These are phyloP conservation scores for Polyporus arcularius DNA, from an alignment of 768 basidiomycete species.

Conservation along the genomic window DNA sequence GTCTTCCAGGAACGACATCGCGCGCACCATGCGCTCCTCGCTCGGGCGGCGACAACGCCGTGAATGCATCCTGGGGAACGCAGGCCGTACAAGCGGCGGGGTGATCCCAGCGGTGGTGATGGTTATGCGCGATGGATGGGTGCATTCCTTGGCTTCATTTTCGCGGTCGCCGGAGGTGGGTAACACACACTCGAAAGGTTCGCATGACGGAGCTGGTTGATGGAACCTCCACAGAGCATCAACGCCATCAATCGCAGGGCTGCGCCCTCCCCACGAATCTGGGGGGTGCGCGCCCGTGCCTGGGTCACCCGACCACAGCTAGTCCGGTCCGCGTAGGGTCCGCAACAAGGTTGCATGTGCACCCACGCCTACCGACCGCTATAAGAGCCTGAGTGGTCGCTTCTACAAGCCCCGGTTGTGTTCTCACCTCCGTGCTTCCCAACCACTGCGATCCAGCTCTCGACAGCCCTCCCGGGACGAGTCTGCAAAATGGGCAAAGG, in stretches of 20 bases:
- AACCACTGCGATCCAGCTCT: conserved; percentile 3
- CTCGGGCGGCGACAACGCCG: too few species aligned
- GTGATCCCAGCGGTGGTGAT: too few species aligned
- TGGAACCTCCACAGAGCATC: conserved; percentile 5
- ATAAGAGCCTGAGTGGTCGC: neutral
- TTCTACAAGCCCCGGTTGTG: neutral
- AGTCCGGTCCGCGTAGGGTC: conserved; percentile 6
- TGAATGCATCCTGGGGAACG: too few species aligned
- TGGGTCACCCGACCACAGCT: conserved; percentile 16
- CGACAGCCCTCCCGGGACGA: neutral
- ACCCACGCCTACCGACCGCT: neutral
- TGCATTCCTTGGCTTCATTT: too few species aligned
- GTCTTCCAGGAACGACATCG: too few species aligned
- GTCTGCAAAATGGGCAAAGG: conserved; percentile 29
- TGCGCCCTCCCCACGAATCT: conserved; percentile 1
- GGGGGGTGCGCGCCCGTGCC: conserved; percentile 10
- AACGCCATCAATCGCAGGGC: conserved; percentile 9
- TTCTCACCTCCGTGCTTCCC: conserved; percentile 1
- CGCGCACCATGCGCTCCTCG: too few species aligned
- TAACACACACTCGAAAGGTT: too few species aligned
- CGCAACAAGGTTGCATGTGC: neutral
- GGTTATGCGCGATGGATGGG: too few species aligned
- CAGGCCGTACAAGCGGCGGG: too few species aligned
- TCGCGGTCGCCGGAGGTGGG: too few species aligned
- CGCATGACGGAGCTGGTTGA: neutral